These are phyloP conservation scores for Tremellales sp. DNA, from an alignment of 1,284 basidiomycete species.

Conservation along the genomic window DNA sequence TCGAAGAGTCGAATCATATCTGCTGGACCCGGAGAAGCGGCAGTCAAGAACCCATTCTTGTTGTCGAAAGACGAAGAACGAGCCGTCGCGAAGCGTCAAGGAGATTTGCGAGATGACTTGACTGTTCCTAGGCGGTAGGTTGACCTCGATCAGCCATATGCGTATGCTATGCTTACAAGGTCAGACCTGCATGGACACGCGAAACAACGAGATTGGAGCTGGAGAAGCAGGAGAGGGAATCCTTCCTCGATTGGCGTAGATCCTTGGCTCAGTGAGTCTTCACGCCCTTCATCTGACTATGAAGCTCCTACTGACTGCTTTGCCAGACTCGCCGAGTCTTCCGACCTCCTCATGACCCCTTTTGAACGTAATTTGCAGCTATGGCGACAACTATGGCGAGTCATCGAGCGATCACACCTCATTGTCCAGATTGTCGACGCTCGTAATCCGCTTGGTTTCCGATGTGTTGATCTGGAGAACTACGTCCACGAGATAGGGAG, in stretches of 20 bases:
- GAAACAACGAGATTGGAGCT: slow-evolving; percentile 69
- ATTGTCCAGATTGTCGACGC: slow-evolving; percentile 95
- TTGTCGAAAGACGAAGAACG: slow-evolving; percentile 79
- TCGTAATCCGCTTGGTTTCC: slow-evolving; percentile 83
- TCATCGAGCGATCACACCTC: slow-evolving; percentile 87
- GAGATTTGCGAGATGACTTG: slow-evolving; percentile 65
- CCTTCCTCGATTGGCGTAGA: slow-evolving; percentile 86
- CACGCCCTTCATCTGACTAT: neutral
- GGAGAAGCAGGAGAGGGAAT: slow-evolving; percentile 79
- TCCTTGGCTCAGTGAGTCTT: slow-evolving; percentile 74
- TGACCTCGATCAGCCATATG: slow-evolving; percentile 18
- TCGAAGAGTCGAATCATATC: slow-evolving; percentile 88
- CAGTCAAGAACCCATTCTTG: slow-evolving; percentile 76
- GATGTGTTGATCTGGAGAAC: slow-evolving; percentile 84
- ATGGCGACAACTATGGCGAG: slow-evolving; percentile 94
- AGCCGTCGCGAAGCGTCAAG: slow-evolving; percentile 66
- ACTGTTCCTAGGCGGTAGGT: slow-evolving; percentile 64
- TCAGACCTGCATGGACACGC: slow-evolving; percentile 75
- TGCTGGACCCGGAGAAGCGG: slow-evolving; percentile 53
- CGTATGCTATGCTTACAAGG: neutral
- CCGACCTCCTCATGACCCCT: slow-evolving; percentile 76
- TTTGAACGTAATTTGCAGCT: slow-evolving; percentile 96
- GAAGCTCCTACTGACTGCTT: neutral
- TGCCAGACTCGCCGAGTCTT: slow-evolving; percentile 41
- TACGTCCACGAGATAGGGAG: slow-evolving; percentile 82